Evolutionary conservation across 345 rosid genomes (phyloP).

Genomic region (Eutrema japonicum): DNA sequence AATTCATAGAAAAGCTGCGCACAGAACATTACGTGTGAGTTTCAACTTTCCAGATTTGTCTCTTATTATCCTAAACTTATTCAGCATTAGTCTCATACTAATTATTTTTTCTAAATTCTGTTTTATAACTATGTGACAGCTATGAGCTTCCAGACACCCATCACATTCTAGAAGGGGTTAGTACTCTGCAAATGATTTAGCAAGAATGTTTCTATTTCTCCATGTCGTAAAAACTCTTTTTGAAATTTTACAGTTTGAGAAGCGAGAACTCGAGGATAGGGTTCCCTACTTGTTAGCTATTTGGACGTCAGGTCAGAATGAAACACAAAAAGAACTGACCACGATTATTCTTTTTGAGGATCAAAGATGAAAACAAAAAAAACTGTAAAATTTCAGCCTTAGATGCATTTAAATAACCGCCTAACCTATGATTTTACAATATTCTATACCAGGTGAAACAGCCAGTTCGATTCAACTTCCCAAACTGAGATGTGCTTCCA

Average conservation of each 20-base stretch:
- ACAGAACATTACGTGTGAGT: constrained; percentile 96
- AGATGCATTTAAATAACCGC: neutral
- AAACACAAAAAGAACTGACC: neutral
- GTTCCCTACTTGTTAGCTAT: constrained; percentile 79
- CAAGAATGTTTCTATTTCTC: constrained; percentile 3
- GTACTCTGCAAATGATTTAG: constrained; percentile 40
- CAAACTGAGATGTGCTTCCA: constrained; percentile 53
- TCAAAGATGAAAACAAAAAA: too few species aligned
- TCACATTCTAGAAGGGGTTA: constrained; percentile 73
- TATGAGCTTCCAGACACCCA: constrained; percentile 86
- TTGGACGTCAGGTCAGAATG: constrained; percentile 83
- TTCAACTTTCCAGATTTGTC: constrained; percentile 1
- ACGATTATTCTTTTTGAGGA: too few species aligned
- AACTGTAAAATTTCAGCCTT: neutral
- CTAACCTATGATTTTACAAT: neutral
- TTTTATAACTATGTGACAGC: constrained; percentile 51
- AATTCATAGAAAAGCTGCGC: constrained; percentile 65
- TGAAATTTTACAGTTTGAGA: constrained; percentile 63
- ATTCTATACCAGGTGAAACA: constrained; percentile 67
- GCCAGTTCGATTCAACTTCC: constrained; percentile 67
- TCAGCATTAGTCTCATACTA: neutral
- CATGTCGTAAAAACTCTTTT: constrained; percentile 7
- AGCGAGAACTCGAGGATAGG: constrained; percentile 71
- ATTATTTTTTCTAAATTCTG: neutral
- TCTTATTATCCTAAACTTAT: neutral